Percentiles rank a stretch among this genome's conserved stretches.
These are phyloP conservation scores for Dipteronia sinensis DNA, from an alignment of 345 rosid genomes.

Conservation along the genomic window DNA sequence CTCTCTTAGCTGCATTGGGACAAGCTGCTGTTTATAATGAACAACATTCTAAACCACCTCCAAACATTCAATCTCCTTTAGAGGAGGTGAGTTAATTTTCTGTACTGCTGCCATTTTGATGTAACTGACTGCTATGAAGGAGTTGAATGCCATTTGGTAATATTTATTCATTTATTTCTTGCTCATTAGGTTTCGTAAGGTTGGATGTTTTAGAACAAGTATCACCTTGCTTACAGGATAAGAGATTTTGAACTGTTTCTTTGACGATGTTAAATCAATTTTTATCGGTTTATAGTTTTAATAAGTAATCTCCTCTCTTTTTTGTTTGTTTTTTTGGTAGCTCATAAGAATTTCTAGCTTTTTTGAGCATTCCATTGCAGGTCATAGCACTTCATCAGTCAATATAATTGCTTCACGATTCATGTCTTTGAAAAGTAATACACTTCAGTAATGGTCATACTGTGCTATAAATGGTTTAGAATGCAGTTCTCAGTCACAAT, in stretches of 20 bases:
- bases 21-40: conserved; percentile 85
- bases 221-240: background rate
- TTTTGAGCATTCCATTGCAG: background rate
- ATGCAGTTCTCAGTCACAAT: background rate
- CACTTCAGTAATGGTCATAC: background rate
- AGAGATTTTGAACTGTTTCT: background rate
- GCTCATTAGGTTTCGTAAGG: background rate
- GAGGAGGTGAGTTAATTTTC: conserved; percentile 66
- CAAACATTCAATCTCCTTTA: conserved; percentile 67
- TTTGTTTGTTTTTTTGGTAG: background rate
- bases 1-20: conserved; percentile 90
- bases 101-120: background rate
- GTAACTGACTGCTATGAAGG: background rate
- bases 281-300: background rate
- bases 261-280: background rate
- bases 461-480: background rate
- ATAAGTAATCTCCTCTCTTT: background rate
- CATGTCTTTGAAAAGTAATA: background rate
- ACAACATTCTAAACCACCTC: conserved; percentile 68
- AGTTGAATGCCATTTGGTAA: background rate
- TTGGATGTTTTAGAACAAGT: conserved; percentile 3
- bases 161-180: background rate
- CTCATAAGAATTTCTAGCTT: background rate
- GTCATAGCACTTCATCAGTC: background rate
- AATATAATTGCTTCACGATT: no score